These are phyloP conservation scores for Mortierella alpina DNA, from an alignment of 192 early-diverging fungal genomes.

Conservation along the genomic window DNA sequence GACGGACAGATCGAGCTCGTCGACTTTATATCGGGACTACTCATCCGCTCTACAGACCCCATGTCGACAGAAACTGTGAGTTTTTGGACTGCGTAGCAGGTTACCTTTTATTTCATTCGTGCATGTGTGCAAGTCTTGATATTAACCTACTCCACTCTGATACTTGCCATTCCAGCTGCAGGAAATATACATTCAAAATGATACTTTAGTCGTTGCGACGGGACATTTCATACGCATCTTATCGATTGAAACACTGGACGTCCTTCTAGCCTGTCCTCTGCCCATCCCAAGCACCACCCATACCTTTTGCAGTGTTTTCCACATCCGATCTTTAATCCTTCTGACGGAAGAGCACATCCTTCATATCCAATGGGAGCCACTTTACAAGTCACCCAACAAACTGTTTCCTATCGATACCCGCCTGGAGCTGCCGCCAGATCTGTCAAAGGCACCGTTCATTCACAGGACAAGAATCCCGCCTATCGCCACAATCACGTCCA, in stretches of 20 bases:
- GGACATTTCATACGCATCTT: conserved; percentile 24
- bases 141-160: not conserved
- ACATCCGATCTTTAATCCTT: conserved; percentile 44
- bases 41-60: conserved; percentile 16
- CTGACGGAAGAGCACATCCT: conserved; percentile 37
- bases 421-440: conserved; percentile 33
- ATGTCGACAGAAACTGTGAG: conserved; percentile 33
- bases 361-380: conserved; percentile 43
- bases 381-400: conserved; percentile 25
- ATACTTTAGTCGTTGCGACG: conserved; percentile 40
- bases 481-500: conserved; percentile 40
- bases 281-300: conserved; percentile 7
- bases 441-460: conserved; percentile 25
- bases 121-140: not conserved
- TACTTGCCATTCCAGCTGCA: conserved; percentile 19
- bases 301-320: conserved; percentile 41
- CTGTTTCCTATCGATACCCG: conserved; percentile 23
- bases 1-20: conserved; percentile 18
- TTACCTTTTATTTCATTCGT: not conserved
- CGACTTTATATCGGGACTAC: conserved; percentile 31
- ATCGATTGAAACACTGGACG: conserved; percentile 34
- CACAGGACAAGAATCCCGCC: conserved; percentile 41
- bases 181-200: conserved; percentile 49
- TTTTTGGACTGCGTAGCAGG: not conserved
- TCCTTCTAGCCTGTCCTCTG: conserved; percentile 10